phyloP scores from a whole-genome alignment of 2,329 filamentous ascomycete genomes.

The Cercospora sp. region DNA sequence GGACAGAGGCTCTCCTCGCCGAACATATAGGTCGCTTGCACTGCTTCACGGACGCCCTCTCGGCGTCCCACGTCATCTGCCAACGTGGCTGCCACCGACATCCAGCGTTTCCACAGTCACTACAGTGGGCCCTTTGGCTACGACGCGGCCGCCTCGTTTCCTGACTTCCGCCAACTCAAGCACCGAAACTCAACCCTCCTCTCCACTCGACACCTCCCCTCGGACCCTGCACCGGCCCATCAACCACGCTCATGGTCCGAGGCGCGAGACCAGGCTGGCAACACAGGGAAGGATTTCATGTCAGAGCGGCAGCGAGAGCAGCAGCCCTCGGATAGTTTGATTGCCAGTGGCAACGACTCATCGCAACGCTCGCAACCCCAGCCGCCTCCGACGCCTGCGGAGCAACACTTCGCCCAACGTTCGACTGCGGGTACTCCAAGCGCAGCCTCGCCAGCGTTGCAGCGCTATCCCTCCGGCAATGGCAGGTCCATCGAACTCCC shows the following conservation, averaged over 20 bases:
- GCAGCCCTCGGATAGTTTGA: conserved; percentile 29
- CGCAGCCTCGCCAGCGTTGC: conserved; percentile 18
- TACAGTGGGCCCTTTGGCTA: conserved; percentile 23
- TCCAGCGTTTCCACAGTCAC: conserved; percentile 32
- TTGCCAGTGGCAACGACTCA: conserved; percentile 21
- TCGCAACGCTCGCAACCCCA: conserved; percentile 14
- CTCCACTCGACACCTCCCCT: conserved; percentile 21
- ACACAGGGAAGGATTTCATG: conserved; percentile 38
- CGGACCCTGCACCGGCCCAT: conserved; percentile 22
- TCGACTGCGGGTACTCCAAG: conserved; percentile 14
- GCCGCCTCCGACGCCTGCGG: conserved; percentile 15
- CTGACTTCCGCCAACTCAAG: conserved; percentile 14
- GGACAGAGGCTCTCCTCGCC: conserved; percentile 8
- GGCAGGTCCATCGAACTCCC: conserved; percentile 35
- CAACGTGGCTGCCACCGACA: conserved; percentile 37
- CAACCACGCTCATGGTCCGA: conserved; percentile 37
- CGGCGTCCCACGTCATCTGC: conserved; percentile 32
- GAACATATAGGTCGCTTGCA: background rate
- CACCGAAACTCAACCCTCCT: conserved; percentile 14
- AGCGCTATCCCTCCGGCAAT: conserved; percentile 23
- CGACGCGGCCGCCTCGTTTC: conserved; percentile 15
- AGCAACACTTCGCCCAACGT: conserved; percentile 17
- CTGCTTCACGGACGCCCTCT: conserved; percentile 12
- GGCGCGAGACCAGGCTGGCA: conserved; percentile 29
- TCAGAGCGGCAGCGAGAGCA: conserved; percentile 36